Conservation (phyloP, 2,329 filamentous ascomycete genomes). For the Juglanconis sp. region DNA sequence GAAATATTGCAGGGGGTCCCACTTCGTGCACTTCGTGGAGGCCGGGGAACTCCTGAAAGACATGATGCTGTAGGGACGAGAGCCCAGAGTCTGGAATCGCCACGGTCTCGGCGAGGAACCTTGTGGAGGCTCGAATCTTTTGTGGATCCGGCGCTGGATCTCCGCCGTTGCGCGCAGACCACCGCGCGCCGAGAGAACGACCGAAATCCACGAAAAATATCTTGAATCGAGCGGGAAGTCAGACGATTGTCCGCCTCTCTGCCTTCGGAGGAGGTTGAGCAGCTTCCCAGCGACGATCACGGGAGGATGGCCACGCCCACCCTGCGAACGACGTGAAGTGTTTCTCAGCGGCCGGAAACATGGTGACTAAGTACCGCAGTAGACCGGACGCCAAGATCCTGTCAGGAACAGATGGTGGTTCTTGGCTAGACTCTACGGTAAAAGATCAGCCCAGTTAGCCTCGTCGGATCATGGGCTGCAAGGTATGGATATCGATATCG, state of each 20-base stretch:
- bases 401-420: not conserved
- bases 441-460: not conserved
- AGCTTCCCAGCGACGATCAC: not conserved
- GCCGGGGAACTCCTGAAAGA: slow-evolving; percentile 14
- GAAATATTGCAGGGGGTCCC: not conserved
- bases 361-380: too few relatives aligned
- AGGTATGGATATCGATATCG: too few relatives aligned
- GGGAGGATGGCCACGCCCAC: not conserved
- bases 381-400: not conserved
- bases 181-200: slow-evolving; percentile 17
- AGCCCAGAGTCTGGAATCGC: slow-evolving; percentile 12
- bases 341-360: not conserved
- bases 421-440: not conserved
- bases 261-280: not conserved
- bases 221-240: slow-evolving; percentile 14
- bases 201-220: slow-evolving; percentile 12
- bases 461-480: not conserved
- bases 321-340: not conserved
- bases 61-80: slow-evolving; percentile 1
- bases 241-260: not conserved
- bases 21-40: not conserved
- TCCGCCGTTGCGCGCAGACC: slow-evolving; percentile 12
- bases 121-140: slow-evolving; percentile 12
- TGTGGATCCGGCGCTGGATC: slow-evolving; percentile 17
- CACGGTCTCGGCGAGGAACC: slow-evolving; percentile 15